Evolutionary conservation across 495 filamentous ascomycete species (phyloP), one percentile per base, ranked within the genome.

Genomic region (Penicillium arizonense): DNA sequence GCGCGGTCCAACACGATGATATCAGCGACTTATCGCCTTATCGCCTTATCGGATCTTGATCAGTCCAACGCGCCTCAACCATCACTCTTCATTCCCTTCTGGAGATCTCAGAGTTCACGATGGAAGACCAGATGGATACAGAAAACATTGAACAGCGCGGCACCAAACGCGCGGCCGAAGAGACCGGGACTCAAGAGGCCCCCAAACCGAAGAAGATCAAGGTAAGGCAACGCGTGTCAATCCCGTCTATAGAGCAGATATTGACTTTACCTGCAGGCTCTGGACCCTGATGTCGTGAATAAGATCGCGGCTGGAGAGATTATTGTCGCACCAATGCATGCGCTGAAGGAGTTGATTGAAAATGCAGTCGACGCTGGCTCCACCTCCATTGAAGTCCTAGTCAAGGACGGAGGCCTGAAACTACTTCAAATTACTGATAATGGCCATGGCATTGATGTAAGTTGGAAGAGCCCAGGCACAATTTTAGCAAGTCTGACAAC

Each of bases 261-360:
- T 35, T 52, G 12, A 43, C 9, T 16, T 44, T 47, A 40, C 46
- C 20, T 13, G 13, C 42, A 96, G 89, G 87, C 91, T 24, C 82
- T 99, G 14, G 88, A 96, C 65, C 87, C 89, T 63, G 91, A 96
- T 77, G 95, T 99, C 36, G 90, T 97, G 51, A 97, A 97, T 75
- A 97, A 97, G 73, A 99, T 99, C 59, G 95, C 95, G 7, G 95
- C 95, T n/a, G 95, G 95, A 13, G 95, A 99, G 66, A 99, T 97
- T 55, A 97, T 99, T 46, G 91, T 97, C 45, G 94, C 95, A 10
- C 95, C 95, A 20, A 91, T 97, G 52, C 90, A 99, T 66, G 95
- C 95, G 16, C 72, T 99, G 28, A 99, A 99, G 74, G 95, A 99
- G 69, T 75, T 99, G 41, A 96, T 97, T 11, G 95, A 99, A 63